Base-by-base conservation (phyloP, 2,329 filamentous ascomycete genomes). In the Colletotrichum brevisporum region DNA sequence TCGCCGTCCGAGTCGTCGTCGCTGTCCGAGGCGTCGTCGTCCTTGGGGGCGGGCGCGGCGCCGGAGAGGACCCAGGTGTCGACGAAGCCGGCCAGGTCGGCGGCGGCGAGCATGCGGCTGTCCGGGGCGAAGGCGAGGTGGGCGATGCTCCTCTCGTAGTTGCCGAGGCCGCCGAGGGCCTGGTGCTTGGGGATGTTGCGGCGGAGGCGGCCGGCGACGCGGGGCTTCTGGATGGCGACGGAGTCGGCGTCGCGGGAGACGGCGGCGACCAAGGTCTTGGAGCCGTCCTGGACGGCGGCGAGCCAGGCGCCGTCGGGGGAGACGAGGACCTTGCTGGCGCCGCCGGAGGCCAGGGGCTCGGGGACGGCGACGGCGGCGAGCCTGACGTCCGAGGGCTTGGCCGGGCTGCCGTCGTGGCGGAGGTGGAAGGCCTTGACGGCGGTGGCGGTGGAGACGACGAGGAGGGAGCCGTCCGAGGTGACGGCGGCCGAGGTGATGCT, bases 1-100 rank as follows among this genome's bases (percentile, higher is more conserved):
- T 83, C 80, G 6, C 71, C 73, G 31, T 74, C 74, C 6, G 80
- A 83, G 21, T 76, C 79, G 53, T 79, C 59, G 27, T 72, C 69
- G 54, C 65, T 65, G 50, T 72, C 70, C 18, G 73, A 69, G 16
- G 48, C 43, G 67, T 75, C 74, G 55, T 70, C 66, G 67, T 63
- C 75, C 70, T 81, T 78, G 16, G 70, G 63, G 27, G 78, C 74
- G 3, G 71, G 72, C 9, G 78, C 77, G 31, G 75, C 77, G 45
- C 63, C 18, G 47, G 47, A 18, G 18, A 97, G 81, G 1, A 94
- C 82, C 93, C 95, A 99, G 18, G 91, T 94, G 76, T 98, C 95
- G 39, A 98, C 85, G 79, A 91, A 94, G 51, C 96, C 96, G 51
- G 92, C 91, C 60, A 98, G 81, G 78, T 98, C 95, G 55, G 92